Evolutionary conservation across 1,284 basidiomycete species (phyloP).

Genomic region (Irpex sp.): DNA sequence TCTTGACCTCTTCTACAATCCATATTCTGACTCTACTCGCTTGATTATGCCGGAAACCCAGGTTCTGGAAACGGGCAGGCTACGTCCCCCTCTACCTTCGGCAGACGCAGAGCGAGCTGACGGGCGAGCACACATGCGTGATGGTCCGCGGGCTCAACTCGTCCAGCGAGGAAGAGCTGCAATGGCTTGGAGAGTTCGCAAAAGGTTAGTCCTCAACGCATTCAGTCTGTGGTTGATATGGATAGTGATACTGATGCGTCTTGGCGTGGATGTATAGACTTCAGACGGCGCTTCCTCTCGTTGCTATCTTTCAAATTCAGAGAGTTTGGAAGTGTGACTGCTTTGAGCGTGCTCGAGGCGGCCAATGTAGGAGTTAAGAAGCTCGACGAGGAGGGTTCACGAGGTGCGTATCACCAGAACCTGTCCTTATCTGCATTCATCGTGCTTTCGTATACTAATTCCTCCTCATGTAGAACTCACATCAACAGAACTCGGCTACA

Average conservation of each 20-base stretch:
- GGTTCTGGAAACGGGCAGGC: slow-evolving; percentile 95
- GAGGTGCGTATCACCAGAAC: slow-evolving; percentile 32
- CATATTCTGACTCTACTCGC: not conserved
- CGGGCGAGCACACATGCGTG: slow-evolving; percentile 94
- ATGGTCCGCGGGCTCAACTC: slow-evolving; percentile 85
- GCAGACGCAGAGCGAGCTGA: slow-evolving; percentile 92
- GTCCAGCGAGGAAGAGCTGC: slow-evolving; percentile 55
- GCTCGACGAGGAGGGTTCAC: slow-evolving; percentile 38
- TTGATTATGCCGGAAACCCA: not conserved
- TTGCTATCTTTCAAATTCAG: slow-evolving; percentile 94
- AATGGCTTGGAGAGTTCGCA: slow-evolving; percentile 90
- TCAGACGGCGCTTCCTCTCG: slow-evolving; percentile 86
- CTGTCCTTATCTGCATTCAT: no score
- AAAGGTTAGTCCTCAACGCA: slow-evolving; percentile 58
- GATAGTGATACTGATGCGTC: no score
- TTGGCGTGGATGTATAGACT: slow-evolving; percentile 54
- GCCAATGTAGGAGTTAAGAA: slow-evolving; percentile 66
- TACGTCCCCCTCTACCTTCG: slow-evolving; percentile 92
- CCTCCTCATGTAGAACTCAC: slow-evolving; percentile 9
- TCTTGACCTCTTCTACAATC: not conserved
- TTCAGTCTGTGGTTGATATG: not conserved
- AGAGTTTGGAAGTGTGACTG: slow-evolving; percentile 86
- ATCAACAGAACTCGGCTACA: slow-evolving; percentile 68
- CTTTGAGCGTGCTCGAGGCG: slow-evolving; percentile 87
- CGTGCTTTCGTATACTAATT: no score